These are phyloP conservation scores for Thermomucor indicae-seudaticae DNA, from an alignment of 371 early-diverging fungal species.

Conservation along the genomic window DNA sequence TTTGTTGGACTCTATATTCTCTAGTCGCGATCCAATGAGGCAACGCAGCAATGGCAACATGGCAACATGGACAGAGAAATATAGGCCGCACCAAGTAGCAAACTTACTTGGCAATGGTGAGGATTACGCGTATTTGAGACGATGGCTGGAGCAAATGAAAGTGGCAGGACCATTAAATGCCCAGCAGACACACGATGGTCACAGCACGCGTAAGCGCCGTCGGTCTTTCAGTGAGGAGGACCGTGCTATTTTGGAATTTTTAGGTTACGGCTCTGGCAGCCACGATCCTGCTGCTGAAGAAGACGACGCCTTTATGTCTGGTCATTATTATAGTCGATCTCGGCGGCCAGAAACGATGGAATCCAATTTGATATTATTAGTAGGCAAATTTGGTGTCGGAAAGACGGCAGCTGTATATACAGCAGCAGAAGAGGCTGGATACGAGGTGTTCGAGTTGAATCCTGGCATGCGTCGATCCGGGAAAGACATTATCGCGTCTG, in stretches of 20 bases:
- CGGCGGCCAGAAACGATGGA: too few relatives aligned
- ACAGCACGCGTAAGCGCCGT: too few relatives aligned
- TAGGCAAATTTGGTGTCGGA: constrained; percentile 67
- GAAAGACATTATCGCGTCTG: constrained; percentile 55
- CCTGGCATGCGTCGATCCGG: constrained; percentile 64
- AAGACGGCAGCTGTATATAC: constrained; percentile 76
- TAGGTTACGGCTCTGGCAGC: not conserved
- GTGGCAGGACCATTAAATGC: constrained; percentile 7
- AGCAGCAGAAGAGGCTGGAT: constrained; percentile 65
- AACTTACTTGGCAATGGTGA: constrained; percentile 12
- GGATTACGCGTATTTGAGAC: constrained; percentile 8
- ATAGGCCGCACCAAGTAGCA: constrained; percentile 16
- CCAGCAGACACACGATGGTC: not conserved
- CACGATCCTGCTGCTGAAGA: not conserved
- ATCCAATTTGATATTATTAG: constrained; percentile 55
- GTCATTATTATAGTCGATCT: too few relatives aligned
- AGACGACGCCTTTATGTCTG: too few relatives aligned
- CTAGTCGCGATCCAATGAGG: not conserved
- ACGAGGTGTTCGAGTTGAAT: constrained; percentile 71
- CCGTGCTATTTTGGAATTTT: too few relatives aligned
- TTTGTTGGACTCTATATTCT: too few relatives aligned
- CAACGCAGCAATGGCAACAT: not conserved
- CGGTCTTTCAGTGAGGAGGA: too few relatives aligned
- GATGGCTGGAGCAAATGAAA: constrained; percentile 25
- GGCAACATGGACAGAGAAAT: constrained; percentile 29